A percentile compares a stretch with the other conserved stretches of the same genome.
Conservation (phyloP, 768 basidiomycete genomes). For the Lentinus tigrinus region DNA sequence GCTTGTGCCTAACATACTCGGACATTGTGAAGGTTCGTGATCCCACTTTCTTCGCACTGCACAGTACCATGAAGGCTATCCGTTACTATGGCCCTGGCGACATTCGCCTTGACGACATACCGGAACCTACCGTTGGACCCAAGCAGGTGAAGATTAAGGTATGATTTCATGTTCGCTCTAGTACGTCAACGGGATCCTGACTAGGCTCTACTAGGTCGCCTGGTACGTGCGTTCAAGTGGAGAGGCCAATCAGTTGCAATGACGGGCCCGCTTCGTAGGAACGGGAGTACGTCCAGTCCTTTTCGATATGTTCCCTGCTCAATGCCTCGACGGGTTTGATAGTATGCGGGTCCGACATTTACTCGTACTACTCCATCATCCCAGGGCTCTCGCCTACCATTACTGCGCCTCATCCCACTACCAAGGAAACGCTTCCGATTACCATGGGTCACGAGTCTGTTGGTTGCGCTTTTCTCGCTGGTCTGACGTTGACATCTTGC, state of each 20-base stretch:
- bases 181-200: neutral
- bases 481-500: neutral
- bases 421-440: constrained; percentile 40
- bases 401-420: constrained; percentile 34
- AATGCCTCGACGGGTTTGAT: neutral
- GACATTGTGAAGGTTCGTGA: neutral
- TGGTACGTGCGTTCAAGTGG: neutral
- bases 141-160: constrained; percentile 48
- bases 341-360: constrained; percentile 49
- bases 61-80: constrained; percentile 42
- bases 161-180: neutral
- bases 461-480: too few species aligned
- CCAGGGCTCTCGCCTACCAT: constrained; percentile 29
- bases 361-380: constrained; percentile 36
- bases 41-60: neutral
- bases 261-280: too few species aligned
- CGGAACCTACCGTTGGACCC: constrained; percentile 34
- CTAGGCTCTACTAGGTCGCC: neutral
- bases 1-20: too few species aligned
- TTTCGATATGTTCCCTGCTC: too few species aligned
- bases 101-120: constrained; percentile 43
- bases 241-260: too few species aligned
- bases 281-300: too few species aligned
- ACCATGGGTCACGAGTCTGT: constrained; percentile 46
- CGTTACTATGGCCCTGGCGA: constrained; percentile 45